Base-by-base conservation (phyloP, 2,329 filamentous ascomycete genomes). In the Trichoderma citrinoviride region DNA sequence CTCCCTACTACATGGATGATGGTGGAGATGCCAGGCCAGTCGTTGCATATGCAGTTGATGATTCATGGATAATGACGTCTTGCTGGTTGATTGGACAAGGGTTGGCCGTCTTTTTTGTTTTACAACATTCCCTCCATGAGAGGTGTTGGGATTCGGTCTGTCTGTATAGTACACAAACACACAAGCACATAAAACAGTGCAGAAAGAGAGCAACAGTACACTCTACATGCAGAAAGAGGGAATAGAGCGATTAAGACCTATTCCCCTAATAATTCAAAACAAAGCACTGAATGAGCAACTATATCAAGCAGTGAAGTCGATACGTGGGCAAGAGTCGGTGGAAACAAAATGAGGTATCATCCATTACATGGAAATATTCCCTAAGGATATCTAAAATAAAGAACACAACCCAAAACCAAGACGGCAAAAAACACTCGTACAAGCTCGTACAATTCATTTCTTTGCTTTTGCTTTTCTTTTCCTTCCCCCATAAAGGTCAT, bases 261-360 rank as follows among this genome's bases (percentile, higher is more conserved):
- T n/a, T n/a, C n/a, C n/a, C n/a, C n/a, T n/a, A n/a, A 29, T 29
- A 29, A 5, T 1, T 7, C 27, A 29, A 29, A n/a, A 29, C 6
- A 29, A 29, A 29, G n/a, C n/a, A n/a, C n/a, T n/a, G n/a, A n/a
- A n/a, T n/a, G n/a, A n/a, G n/a, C n/a, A 29, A 46, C 40, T 19
- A 21, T 21, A 7, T 46, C n/a, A 19, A 7, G 17, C 17, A 21
- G 17, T 46, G 6, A 29, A 29, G 6, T 29, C 7, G 27, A 5
- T 7, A 29, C n/a, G n/a, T n/a, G n/a, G n/a, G n/a, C n/a, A 19
- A 21, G 46, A 53, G 3, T 43, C 5, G 41, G 10, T 29, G 27
- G 44, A 65, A 65, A n/a, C 49, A 37, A 55, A 43, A 62, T 52
- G 57, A 57, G 61, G 61, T 64, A 64, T 64, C 53, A 58, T 64